phyloP scores from a whole-genome alignment of 805 yeast genomes.

The Candida bentonensis region DNA sequence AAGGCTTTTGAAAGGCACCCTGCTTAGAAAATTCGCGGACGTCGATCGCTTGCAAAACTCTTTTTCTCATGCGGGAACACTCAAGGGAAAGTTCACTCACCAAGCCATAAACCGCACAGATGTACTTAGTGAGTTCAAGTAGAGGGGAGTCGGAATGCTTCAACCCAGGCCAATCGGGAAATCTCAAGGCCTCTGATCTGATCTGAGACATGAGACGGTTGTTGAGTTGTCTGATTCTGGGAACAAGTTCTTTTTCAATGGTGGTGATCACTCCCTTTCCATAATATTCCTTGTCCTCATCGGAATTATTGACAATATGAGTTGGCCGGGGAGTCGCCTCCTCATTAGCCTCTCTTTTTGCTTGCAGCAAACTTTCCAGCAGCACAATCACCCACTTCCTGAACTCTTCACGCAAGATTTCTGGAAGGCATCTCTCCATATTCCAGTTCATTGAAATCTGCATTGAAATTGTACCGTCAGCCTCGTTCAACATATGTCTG shows the following conservation, averaged over 20 bases:
- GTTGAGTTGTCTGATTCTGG: conserved; percentile 50
- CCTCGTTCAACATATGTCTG: conserved; percentile 10
- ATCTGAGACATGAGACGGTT: conserved; percentile 56
- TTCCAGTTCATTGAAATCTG: conserved; percentile 62
- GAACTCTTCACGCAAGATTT: conserved; percentile 65
- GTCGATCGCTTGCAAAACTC: conserved; percentile 57
- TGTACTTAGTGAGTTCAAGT: conserved; percentile 60
- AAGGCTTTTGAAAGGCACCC: conserved; percentile 61
- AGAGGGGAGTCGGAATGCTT: conserved; percentile 49
- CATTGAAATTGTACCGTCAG: conserved; percentile 14
- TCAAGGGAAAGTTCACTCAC: conserved; percentile 55
- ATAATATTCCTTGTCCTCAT: conserved; percentile 20
- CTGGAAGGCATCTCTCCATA: conserved; percentile 57
- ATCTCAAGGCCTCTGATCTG: conserved; percentile 53
- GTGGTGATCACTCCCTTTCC: conserved; percentile 22
- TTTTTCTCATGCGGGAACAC: conserved; percentile 59
- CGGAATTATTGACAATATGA: conserved; percentile 5
- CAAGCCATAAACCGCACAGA: conserved; percentile 59
- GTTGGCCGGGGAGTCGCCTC: conserved; percentile 5
- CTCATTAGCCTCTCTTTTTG: conserved; percentile 5
- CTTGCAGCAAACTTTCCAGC: conserved; percentile 30
- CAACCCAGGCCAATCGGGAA: conserved; percentile 53
- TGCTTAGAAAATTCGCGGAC: conserved; percentile 73
- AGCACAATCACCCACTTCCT: conserved; percentile 75
- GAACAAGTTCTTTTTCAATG: conserved; percentile 50